Conservation (phyloP, 2,329 filamentous ascomycete genomes). For the Neofusicoccum kwambonambiense region DNA sequence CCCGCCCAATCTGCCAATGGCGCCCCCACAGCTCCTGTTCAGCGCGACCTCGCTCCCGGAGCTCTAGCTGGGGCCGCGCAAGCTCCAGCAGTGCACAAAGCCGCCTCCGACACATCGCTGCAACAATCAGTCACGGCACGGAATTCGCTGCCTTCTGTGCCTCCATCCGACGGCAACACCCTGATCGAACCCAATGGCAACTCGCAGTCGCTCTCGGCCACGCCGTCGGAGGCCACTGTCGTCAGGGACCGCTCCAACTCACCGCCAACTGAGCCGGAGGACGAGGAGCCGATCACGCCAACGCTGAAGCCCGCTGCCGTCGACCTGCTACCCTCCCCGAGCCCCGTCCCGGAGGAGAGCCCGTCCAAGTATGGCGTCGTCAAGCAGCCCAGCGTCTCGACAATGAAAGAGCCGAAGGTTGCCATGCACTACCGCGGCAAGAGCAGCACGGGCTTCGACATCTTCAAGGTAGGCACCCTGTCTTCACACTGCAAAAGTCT, state of each 20-base stretch:
- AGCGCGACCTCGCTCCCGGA: neutral
- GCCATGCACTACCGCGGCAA: constrained; percentile 34
- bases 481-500: neutral
- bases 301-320: constrained; percentile 13
- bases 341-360: constrained; percentile 20
- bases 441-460: constrained; percentile 38
- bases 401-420: neutral
- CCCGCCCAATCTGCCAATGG: neutral
- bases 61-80: constrained; percentile 1
- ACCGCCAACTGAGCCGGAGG: constrained; percentile 13
- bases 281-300: constrained; percentile 18
- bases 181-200: neutral
- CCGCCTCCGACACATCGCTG: neutral
- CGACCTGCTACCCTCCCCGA: constrained; percentile 18
- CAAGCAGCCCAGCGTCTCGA: constrained; percentile 8
- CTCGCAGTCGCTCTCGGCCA: neutral
- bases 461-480: constrained; percentile 33
- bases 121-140: neutral
- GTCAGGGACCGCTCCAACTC: constrained; percentile 11
- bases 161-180: neutral
- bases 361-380: constrained; percentile 22
- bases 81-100: neutral
- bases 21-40: neutral
- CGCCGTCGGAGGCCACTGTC: constrained; percentile 2
- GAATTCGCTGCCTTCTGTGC: neutral